Evolutionary conservation across 495 filamentous ascomycete genomes (phyloP).

Genomic region (Bryoglossum gracile): DNA sequence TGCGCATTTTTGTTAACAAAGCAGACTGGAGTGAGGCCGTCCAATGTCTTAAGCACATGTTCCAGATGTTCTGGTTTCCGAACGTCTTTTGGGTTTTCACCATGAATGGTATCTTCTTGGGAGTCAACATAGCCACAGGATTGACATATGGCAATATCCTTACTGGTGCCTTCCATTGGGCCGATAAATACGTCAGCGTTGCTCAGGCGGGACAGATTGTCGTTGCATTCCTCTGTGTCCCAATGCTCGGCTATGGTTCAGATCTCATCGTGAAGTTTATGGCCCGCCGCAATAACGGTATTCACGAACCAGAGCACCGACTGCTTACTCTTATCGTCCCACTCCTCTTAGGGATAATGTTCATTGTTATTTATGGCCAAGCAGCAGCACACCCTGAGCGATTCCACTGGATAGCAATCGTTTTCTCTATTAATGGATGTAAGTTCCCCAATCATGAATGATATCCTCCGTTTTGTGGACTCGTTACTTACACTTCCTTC

Average conservation of each 20-base stretch:
- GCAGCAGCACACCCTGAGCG: neutral
- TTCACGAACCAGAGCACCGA: neutral
- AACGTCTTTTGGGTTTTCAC: conserved; percentile 35
- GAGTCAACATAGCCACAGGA: conserved; percentile 30
- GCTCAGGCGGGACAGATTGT: conserved; percentile 32
- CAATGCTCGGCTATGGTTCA: conserved; percentile 24
- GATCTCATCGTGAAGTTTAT: conserved; percentile 2
- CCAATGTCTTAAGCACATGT: neutral
- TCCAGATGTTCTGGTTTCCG: conserved; percentile 21
- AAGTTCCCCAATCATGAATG: too few species aligned
- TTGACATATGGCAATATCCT: conserved; percentile 34
- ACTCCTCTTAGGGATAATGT: neutral
- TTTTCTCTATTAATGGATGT: too few species aligned
- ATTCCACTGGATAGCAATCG: neutral
- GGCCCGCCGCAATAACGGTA: neutral
- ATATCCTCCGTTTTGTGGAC: too few species aligned
- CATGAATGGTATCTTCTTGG: conserved; percentile 33
- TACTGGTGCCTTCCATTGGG: conserved; percentile 30
- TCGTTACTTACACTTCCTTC: too few species aligned
- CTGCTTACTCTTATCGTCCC: neutral
- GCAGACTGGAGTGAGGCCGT: neutral
- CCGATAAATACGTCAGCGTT: conserved; percentile 27
- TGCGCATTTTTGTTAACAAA: neutral
- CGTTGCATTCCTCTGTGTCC: conserved; percentile 27
- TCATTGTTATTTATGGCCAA: neutral